phyloP scores from a whole-genome alignment of 441 rosid species.

The Arabidopsis hybrid region DNA sequence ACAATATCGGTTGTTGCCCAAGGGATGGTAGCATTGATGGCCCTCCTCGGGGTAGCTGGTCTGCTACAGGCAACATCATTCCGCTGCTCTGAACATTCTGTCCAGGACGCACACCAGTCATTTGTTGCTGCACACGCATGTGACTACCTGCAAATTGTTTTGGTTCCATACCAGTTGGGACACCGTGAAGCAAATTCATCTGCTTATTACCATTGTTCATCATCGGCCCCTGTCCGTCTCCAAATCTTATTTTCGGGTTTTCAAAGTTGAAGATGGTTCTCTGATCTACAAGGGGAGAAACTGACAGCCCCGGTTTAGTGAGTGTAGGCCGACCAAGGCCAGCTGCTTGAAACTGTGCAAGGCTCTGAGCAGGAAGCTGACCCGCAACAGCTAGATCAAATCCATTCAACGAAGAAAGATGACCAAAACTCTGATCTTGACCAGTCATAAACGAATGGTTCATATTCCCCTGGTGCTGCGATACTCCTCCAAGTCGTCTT shows the following conservation, averaged over 20 bases:
- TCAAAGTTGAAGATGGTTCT: constrained; percentile 80
- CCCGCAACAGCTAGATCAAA: constrained; percentile 76
- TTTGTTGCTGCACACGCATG: constrained; percentile 59
- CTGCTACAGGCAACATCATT: constrained; percentile 60
- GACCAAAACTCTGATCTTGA: constrained; percentile 69
- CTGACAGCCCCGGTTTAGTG: constrained; percentile 60
- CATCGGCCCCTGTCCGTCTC: constrained; percentile 56
- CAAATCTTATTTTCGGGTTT: constrained; percentile 69
- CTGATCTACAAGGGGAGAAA: constrained; percentile 67
- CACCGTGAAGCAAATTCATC: constrained; percentile 80
- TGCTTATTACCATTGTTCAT: constrained; percentile 55
- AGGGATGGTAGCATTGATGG: constrained; percentile 46
- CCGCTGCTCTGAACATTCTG: constrained; percentile 63
- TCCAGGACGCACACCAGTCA: constrained; percentile 48
- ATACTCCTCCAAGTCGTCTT: constrained; percentile 86
- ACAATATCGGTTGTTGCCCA: constrained; percentile 55
- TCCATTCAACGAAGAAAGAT: constrained; percentile 63
- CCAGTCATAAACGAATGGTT: constrained; percentile 61
- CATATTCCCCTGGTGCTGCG: constrained; percentile 67
- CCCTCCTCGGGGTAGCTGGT: constrained; percentile 47
- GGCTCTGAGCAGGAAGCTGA: constrained; percentile 85
- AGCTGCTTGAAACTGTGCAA: constrained; percentile 80
- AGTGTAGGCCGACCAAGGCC: constrained; percentile 65
- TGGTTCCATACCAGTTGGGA: constrained; percentile 82
- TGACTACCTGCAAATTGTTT: constrained; percentile 73